These are phyloP conservation scores for Camelina laxa DNA, from an alignment of 345 rosid species.

Conservation along the genomic window DNA sequence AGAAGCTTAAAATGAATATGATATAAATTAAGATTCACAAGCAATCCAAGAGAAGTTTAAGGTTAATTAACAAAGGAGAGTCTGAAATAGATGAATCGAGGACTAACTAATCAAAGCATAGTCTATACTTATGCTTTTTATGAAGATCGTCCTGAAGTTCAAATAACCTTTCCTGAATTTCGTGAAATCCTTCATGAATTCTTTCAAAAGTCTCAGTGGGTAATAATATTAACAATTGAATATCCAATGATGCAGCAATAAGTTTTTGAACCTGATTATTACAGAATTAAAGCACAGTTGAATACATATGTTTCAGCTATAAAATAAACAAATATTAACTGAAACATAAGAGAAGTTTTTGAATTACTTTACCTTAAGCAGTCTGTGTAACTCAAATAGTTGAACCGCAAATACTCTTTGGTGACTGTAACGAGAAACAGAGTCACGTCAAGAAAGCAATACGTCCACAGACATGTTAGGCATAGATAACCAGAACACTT, in stretches of 20 bases:
- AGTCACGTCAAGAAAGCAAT: conserved; percentile 23
- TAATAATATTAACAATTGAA: conserved; percentile 1
- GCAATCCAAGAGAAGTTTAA: neutral
- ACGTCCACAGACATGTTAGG: neutral
- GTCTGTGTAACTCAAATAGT: conserved; percentile 91
- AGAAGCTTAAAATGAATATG: neutral
- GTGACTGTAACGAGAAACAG: conserved; percentile 68
- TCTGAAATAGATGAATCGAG: neutral
- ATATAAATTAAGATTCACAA: conserved; percentile 6
- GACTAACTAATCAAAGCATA: conserved; percentile 1
- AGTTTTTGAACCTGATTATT: conserved; percentile 71
- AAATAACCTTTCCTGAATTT: too few species aligned
- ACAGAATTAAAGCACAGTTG: conserved; percentile 24
- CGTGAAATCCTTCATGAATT: too few species aligned
- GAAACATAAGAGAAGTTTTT: neutral
- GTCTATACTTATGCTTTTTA: too few species aligned
- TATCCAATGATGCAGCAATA: conserved; percentile 73
- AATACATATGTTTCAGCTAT: neutral
- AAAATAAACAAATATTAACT: neutral
- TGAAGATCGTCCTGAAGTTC: too few species aligned
- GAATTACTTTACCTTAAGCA: conserved; percentile 69
- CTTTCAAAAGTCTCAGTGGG: too few species aligned
- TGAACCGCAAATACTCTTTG: conserved; percentile 90
- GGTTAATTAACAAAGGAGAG: conserved; percentile 3
- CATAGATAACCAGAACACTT: neutral